Percentiles rank a stretch among this genome's conserved stretches.
Evolutionary conservation across 106 monocot genomes (phyloP).

Genomic region (Dendrobium huoshanense): DNA sequence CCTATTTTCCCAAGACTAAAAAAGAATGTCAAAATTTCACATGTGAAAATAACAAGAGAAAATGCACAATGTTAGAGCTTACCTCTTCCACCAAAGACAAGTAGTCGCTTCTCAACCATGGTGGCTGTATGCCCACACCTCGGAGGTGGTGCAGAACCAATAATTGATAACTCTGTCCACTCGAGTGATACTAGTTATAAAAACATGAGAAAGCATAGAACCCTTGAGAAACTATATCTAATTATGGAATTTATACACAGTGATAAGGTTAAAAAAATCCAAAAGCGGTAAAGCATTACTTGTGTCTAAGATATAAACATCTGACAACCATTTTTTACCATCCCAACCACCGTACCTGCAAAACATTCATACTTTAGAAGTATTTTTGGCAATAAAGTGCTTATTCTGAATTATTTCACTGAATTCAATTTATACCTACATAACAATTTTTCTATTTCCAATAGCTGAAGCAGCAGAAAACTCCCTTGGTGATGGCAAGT

Average conservation of each 20-base stretch:
- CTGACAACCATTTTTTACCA: slow-evolving; percentile 97
- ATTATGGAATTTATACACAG: not conserved
- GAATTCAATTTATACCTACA: slow-evolving; percentile 42
- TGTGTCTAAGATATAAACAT: slow-evolving; percentile 96
- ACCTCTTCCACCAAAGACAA: slow-evolving; percentile 98
- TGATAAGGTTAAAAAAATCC: slow-evolving; percentile 1
- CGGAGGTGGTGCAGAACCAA: slow-evolving; percentile 75
- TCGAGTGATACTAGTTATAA: slow-evolving; percentile 71
- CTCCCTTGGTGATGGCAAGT: slow-evolving; percentile 90
- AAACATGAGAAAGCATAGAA: not conserved
- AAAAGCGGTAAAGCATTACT: slow-evolving; percentile 27
- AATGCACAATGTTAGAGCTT: not conserved
- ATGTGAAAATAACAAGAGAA: not conserved
- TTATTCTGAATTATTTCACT: not conserved
- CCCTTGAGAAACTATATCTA: not conserved
- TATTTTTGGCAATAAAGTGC: not conserved
- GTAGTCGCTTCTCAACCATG: slow-evolving; percentile 95
- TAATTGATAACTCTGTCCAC: slow-evolving; percentile 81
- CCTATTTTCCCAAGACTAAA: not conserved
- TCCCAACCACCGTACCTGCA: slow-evolving; percentile 98
- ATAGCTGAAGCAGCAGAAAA: slow-evolving; percentile 93
- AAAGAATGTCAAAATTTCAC: not conserved
- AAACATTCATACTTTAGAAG: not conserved
- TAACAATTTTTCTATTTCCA: slow-evolving; percentile 89
- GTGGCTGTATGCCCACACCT: slow-evolving; percentile 94